Evolutionary conservation across 352 stramenopile genomes (phyloP), one percentile per base, ranked within the genome.

Genomic region (Pythium phragmiticola): DNA sequence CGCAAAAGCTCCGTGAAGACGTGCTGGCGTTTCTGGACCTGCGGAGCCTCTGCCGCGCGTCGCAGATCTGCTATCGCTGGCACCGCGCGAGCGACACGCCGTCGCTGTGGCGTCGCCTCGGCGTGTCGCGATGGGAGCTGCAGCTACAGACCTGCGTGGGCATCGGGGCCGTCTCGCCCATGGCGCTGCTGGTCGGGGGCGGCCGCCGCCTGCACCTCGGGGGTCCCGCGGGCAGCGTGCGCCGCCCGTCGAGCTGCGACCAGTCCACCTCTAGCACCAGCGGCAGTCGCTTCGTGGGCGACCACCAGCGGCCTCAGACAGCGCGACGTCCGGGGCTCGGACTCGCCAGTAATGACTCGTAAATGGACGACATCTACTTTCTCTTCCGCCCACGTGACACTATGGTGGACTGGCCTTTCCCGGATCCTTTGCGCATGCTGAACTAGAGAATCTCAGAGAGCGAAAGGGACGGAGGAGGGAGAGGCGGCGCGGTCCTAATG

Each of bases 41-140:
- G 23, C 84, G 66, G 60, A 90, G 80, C 49, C 65, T 91, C 21
- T 80, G 82, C 8, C 66, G 66, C 16, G 70, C 74, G 26, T 88
- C 80, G 2, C 82, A 89, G 65, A 70, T 82, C 4, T 82, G 75
- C 41, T 91, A 85, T 30, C 75, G 80, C n/a, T 93, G 84, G 84
- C 75, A 91, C 66, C 82, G 82, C 54, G 82, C 84, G 36, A 70
- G 80, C 5, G 84, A 91, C 46, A 87, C 60, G 28, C 69, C 81
- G 5, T 73, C 77, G 13, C 57, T 93, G 19, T 93, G 84, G 84
- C 74, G 70, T 43, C 72, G 69, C 12, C 72, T 93, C 11, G 81
- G 81, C 0, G 80, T 93, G 0, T 93, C 84, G 3, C 78, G 78
- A 0, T 93, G 84, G 84, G 78, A 84, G 33, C 63, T 90, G 39